Base-by-base conservation (phyloP, 345 rosid genomes). In the Eucalyptus rudis region DNA sequence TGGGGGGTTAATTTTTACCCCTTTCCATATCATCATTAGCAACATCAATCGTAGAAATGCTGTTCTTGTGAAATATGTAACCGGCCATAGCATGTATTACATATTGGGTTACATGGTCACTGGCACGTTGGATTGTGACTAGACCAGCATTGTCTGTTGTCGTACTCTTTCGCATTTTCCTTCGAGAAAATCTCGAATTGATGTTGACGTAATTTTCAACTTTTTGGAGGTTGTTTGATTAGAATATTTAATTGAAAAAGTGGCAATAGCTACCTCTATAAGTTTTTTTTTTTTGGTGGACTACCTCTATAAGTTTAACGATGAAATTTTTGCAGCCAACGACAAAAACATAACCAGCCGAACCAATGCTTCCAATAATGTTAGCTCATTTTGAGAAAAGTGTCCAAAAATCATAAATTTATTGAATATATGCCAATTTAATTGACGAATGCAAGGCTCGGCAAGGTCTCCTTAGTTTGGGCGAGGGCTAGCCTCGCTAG, bases 401-500 rank as follows among this genome's bases (percentile, higher is more conserved):
- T 4, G 1, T 56, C 3, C 3, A 24, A 24, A 56, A 24, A 0
- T 24, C 3, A 56, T 56, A 9, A 24, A 56, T 2, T 10, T 56
- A 56, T 56, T 24, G 0, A 24, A 56, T 22, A 22, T 22, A 25
- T 10, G 3, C 13, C 13, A 56, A 56, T 56, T 25, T 56, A 56
- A 6, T 56, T 1, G 3, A 10, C 6, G 6, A 24, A 56, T 24
- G 13, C 3, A 0, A 56, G 3, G 20, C 62, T 1, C 7, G 0
- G 3, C 3, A 2, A 56, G 6, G 62, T 56, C 62, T 24, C 13
- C 62, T 8, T 15, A 50, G 3, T 16, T 3, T 50, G 2, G 52
- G 52, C 3, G 17, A 50, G 17, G 52, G 52, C 52, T 19, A 25
- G 6, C 62, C 62, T 56, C 6, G 0, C 2, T 1, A 56, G 5